Percentiles rank a stretch among this genome's conserved stretches.
phyloP scores from a whole-genome alignment of 108 stramenopile genomes.

The Cyclostephanos invisitatus region DNA sequence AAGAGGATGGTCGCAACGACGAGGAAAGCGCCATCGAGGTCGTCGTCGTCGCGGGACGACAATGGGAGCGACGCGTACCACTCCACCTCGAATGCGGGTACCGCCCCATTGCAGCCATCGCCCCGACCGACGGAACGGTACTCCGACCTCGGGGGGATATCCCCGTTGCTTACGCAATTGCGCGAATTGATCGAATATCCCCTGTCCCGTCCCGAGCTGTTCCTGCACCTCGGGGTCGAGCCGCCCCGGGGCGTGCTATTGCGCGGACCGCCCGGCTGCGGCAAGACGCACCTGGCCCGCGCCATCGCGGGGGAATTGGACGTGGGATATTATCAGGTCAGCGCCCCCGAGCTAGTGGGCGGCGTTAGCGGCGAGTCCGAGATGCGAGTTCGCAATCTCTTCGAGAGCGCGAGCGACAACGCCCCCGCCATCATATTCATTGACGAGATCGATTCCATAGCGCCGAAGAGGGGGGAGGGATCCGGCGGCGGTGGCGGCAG shows the following conservation, averaged over 20 bases:
- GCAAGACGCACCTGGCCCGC: constrained; percentile 95
- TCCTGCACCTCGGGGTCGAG: constrained; percentile 93
- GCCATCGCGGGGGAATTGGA: constrained; percentile 83
- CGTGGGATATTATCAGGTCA: constrained; percentile 77
- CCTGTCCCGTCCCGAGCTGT: constrained; percentile 95
- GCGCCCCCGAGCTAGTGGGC: constrained; percentile 96
- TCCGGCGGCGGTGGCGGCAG: constrained; percentile 56
- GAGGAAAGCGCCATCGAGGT: constrained; percentile 18
- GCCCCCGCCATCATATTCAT: constrained; percentile 97
- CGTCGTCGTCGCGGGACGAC: background rate
- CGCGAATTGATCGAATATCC: constrained; percentile 93
- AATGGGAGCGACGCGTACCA: constrained; percentile 11
- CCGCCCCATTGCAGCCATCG: constrained; percentile 47
- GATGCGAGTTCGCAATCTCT: constrained; percentile 87
- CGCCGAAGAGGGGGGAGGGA: constrained; percentile 85
- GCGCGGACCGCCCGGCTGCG: constrained; percentile 97
- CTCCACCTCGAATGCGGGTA: background rate
- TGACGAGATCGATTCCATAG: constrained; percentile 98
- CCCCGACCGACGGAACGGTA: constrained; percentile 86
- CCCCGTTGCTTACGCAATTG: constrained; percentile 65
- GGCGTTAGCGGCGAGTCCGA: constrained; percentile 97
- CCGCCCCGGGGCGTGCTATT: constrained; percentile 98
- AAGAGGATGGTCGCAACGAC: constrained; percentile 17
- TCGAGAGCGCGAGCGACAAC: constrained; percentile 86
- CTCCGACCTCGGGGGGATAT: constrained; percentile 82